Base-by-base conservation (phyloP, 768 basidiomycete species). In the Termitomyces sp. region DNA sequence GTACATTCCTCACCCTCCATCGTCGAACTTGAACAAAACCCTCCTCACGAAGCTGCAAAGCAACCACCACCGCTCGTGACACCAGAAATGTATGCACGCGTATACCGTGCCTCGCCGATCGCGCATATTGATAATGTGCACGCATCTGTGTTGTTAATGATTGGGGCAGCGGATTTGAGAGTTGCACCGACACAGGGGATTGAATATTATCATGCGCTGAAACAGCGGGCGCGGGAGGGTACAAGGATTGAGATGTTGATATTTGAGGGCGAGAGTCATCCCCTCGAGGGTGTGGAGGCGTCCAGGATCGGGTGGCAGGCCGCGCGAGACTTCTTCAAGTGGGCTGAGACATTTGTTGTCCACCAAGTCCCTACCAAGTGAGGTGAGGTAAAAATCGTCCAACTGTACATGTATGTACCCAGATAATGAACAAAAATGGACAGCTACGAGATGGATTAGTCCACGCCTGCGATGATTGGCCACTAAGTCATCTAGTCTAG, bases 131-230 rank as follows among this genome's bases (percentile, higher is more conserved):
- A 81, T 45, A 63, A 68, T 2, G 80, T 90, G 32, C 70, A 65
- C 42, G 69, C 79, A 5, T 81, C 82, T 0, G 84, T 88, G 17
- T 68, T 87, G 16, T 64, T 90, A 14, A 64, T 85, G 21, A 69
- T 90, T 11, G 89, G 89, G 0, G 77, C 77, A 9, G 74, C 76
- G 17, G 89, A 91, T 65, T 69, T 79, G 42, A 72, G 89, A 0
- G 88, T 87, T 5, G 78, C 84, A 5, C 81, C 86, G 0, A 75
- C 78, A 5, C 87, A 91, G 49, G 82, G 83, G 0, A 75, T 76
- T 54, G 78, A 76, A 7, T 87, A 82, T 65, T 91, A 86, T 59
- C 86, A 90, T 68, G 82, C 81, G 5, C 66, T 90, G 54, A 87
- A 82, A 64, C 81, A 75, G 7, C 65, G 69, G 48, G 59, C 32